Evolutionary conservation across 257 asterid genomes (phyloP).

Genomic region (Capsicum pubescens): DNA sequence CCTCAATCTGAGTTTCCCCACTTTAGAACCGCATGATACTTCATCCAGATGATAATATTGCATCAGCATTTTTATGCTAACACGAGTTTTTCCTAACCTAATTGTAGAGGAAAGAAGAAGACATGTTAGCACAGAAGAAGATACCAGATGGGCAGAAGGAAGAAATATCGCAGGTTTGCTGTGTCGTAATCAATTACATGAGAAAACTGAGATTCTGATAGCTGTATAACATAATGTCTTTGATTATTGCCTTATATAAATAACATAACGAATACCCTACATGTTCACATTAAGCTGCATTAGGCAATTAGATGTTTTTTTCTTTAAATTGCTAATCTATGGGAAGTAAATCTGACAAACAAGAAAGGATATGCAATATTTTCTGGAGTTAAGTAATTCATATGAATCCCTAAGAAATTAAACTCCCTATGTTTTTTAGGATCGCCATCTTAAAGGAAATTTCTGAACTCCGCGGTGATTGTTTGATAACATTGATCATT

Average conservation of each 20-base stretch:
- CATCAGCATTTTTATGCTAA: conserved; percentile 43
- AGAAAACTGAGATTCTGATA: conserved; percentile 22
- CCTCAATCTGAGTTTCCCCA: not conserved
- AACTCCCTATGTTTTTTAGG: not conserved
- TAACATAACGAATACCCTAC: not conserved
- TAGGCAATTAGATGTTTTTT: not conserved
- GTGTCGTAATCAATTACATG: conserved; percentile 22
- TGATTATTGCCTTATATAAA: not conserved
- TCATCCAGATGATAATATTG: conserved; percentile 29
- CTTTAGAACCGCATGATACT: conserved; percentile 12
- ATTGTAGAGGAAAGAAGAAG: conserved; percentile 82
- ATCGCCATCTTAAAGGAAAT: not conserved
- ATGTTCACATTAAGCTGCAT: not conserved
- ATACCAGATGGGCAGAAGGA: conserved; percentile 93
- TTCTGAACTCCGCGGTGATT: conserved; percentile 24
- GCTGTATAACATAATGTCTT: not conserved
- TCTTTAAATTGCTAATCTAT: conserved; percentile 8
- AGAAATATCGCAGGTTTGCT: conserved; percentile 90
- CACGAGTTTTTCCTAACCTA: conserved; percentile 30
- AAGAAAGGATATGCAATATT: not conserved
- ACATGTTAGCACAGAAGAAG: conserved; percentile 96
- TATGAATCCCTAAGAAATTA: not conserved
- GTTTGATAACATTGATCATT: not conserved
- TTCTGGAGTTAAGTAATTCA: not conserved
- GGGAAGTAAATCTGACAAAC: conserved; percentile 8